phyloP scores from a whole-genome alignment of 192 early-diverging fungal species.

The Entrophospora sp. region DNA sequence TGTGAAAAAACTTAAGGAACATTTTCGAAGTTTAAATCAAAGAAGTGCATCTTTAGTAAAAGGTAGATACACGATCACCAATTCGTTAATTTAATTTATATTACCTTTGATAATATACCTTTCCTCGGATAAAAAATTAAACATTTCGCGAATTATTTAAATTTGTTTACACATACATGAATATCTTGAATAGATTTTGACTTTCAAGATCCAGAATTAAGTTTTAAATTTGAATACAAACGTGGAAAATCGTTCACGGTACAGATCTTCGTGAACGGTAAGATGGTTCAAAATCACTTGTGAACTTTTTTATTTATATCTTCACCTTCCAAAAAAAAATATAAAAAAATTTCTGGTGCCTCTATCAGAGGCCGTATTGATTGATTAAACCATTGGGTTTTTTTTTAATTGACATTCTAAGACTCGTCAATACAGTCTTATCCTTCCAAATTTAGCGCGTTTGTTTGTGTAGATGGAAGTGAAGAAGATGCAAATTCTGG shows the following conservation, averaged over 20 bases:
- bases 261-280: slow-evolving; percentile 19
- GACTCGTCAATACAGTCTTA: slow-evolving; percentile 16
- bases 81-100: background rate
- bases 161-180: background rate
- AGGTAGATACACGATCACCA: background rate
- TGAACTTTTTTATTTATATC: background rate
- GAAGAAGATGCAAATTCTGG: slow-evolving; percentile 12
- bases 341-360: background rate
- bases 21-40: slow-evolving; percentile 16
- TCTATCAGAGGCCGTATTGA: background rate
- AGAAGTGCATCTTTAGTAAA: slow-evolving; percentile 10
- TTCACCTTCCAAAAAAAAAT: background rate
- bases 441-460: slow-evolving; percentile 19
- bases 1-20: slow-evolving; percentile 19
- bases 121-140: background rate
- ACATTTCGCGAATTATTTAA: background rate
- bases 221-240: slow-evolving; percentile 12
- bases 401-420: background rate
- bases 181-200: slow-evolving; percentile 25
- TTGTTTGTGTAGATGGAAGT: slow-evolving; percentile 18
- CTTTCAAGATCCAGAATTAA: slow-evolving; percentile 25
- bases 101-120: background rate
- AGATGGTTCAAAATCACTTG: background rate
- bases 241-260: slow-evolving; percentile 19
- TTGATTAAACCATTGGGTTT: background rate